phyloP scores from a whole-genome alignment of 768 basidiomycete genomes.

The Suillus paluster region DNA sequence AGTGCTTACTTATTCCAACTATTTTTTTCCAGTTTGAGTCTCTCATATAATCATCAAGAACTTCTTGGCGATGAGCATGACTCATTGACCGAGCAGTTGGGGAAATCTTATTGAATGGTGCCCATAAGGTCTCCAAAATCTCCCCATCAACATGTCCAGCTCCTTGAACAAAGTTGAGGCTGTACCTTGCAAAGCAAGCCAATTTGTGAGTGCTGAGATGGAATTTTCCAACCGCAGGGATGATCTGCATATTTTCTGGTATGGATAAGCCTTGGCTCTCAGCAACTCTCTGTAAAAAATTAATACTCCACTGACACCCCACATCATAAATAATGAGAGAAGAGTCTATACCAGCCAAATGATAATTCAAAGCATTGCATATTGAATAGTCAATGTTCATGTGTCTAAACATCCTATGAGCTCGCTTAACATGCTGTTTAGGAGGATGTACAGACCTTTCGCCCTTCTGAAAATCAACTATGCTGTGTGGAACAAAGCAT shows the following conservation, averaged over 20 bases:
- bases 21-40: conserved; percentile 41
- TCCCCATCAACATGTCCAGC: conserved; percentile 35
- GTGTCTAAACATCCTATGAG: conserved; percentile 20
- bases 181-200: conserved; percentile 28
- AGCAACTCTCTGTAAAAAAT: conserved; percentile 17
- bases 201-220: conserved; percentile 37
- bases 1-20: conserved; percentile 22
- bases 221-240: conserved; percentile 28
- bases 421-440: background rate
- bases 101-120: conserved; percentile 30
- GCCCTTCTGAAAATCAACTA: conserved; percentile 37
- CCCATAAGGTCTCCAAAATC: conserved; percentile 41
- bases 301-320: conserved; percentile 27
- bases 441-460: conserved; percentile 8
- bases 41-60: conserved; percentile 35
- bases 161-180: conserved; percentile 31
- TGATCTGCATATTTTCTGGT: conserved; percentile 14
- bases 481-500: conserved; percentile 30
- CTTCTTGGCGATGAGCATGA: conserved; percentile 27
- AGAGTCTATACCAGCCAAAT: conserved; percentile 6
- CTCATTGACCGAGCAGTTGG: conserved; percentile 26
- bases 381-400: conserved; percentile 34
- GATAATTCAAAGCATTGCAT: conserved; percentile 23
- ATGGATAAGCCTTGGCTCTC: background rate
- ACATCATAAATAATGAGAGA: conserved; percentile 34